phyloP scores from a whole-genome alignment of 257 asterid species.

The Rehmannia glutinosa region DNA sequence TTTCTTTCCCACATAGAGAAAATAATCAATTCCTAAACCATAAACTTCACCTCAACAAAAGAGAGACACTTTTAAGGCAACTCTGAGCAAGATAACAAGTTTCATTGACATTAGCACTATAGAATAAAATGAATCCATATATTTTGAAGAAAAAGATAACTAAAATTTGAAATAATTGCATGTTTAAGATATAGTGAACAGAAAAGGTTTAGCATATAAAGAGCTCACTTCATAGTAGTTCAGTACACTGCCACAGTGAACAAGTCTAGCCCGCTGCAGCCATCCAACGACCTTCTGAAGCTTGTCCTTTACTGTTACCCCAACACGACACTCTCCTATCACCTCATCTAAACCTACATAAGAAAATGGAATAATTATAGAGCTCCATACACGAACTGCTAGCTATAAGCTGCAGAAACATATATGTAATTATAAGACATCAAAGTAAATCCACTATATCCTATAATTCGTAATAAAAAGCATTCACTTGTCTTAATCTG shows the following conservation, averaged over 20 bases:
- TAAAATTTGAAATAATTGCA: not conserved
- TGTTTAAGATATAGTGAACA: not conserved
- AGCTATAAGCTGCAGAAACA: not conserved
- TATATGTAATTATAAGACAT: not conserved
- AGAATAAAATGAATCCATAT: no score
- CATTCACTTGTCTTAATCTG: no score
- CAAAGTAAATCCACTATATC: no score
- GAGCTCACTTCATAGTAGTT: conserved; percentile 42
- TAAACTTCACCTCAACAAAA: no score
- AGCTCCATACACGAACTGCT: not conserved
- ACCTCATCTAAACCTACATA: conserved; percentile 40
- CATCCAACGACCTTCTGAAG: conserved; percentile 56
- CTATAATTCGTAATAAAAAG: no score
- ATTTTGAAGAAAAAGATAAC: no score
- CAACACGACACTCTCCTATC: conserved; percentile 35
- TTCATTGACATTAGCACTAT: no score
- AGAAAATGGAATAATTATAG: not conserved
- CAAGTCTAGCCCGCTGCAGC: conserved; percentile 51
- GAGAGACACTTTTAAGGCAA: no score
- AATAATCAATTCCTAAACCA: no score
- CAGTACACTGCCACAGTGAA: conserved; percentile 39
- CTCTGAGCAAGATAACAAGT: no score
- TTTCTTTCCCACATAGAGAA: no score
- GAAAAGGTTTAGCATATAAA: not conserved
- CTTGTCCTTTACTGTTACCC: conserved; percentile 43